Conservation (phyloP, 2,329 filamentous ascomycete genomes). For the Periconia digitata region DNA sequence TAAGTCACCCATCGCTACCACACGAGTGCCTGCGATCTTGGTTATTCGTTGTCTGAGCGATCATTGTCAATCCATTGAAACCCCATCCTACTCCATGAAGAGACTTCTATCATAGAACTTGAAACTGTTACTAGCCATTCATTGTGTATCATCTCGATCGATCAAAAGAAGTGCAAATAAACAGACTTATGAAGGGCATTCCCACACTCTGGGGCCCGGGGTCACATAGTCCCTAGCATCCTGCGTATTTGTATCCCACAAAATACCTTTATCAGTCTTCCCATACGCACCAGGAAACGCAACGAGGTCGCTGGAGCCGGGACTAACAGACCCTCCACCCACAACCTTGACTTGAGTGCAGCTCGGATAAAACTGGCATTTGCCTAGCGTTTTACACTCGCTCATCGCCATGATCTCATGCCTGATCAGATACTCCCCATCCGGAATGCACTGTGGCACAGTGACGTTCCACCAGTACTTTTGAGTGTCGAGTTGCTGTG, state of each 20-base stretch:
- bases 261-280: background rate
- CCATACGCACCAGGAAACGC: background rate
- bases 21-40: too few relatives aligned
- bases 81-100: too few relatives aligned
- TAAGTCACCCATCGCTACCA: too few relatives aligned
- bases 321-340: background rate
- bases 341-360: background rate
- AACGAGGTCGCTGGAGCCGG: background rate
- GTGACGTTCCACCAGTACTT: conserved; percentile 1
- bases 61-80: too few relatives aligned
- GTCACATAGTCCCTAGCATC: background rate
- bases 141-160: too few relatives aligned
- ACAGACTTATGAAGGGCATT: background rate
- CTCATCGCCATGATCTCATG: background rate
- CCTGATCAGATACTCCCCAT: background rate
- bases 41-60: too few relatives aligned
- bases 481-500: background rate
- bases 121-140: too few relatives aligned
- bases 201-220: background rate
- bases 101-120: too few relatives aligned
- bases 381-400: background rate
- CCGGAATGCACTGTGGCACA: background rate
- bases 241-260: background rate
- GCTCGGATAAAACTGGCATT: background rate
- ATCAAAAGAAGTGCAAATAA: too few relatives aligned